Base-by-base conservation (phyloP, 73 alveolate genomes). In the Paramecium tetraurelia region DNA sequence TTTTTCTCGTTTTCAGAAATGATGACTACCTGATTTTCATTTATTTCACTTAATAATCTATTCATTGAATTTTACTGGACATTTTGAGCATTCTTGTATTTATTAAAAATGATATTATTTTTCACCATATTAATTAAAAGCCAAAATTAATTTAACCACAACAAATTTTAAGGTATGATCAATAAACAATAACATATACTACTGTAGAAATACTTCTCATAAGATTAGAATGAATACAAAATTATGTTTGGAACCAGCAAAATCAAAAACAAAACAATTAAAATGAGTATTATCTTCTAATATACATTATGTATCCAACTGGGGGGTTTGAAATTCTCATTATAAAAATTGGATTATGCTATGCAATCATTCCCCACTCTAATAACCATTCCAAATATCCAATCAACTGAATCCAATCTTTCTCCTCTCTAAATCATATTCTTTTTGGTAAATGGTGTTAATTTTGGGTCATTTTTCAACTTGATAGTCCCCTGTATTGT, bases 361-460 rank as follows among this genome's bases (percentile, higher is more conserved):
- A 33, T 40, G n/a, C 59, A 72, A 21, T 72, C 86, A 72, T 33
- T 72, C 9, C 86, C 86, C 38, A 72, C 86, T 38, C 86, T 72
- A 29, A 72, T 72, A 5, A 72, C 86, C 40, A 72, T 72, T 5
- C 86, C 86, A 40, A 72, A 72, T 72, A 72, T 72, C 86, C 86
- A 72, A 40, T 72, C 59, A 12, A 33, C 84, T 63, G 86, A 36
- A 36, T 72, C 68, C 59, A 72, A 40, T 36, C 38, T 40, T 72
- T 72, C 86, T n/a, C 86, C 86, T 72, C 86, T 72, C 35, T 29
- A 36, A 35, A 72, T 72, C 57, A 72, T 33, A 38, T 72, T 72
- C 57, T 72, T 72, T 72, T 72, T 72, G 0, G 86, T 72, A 40
- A 72, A 72, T 16, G 57, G 86, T 16, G 86, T 72, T 12, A 72